Evolutionary conservation across 139 green algal species (phyloP).

Genomic region (Chlamydomonas applanata): DNA sequence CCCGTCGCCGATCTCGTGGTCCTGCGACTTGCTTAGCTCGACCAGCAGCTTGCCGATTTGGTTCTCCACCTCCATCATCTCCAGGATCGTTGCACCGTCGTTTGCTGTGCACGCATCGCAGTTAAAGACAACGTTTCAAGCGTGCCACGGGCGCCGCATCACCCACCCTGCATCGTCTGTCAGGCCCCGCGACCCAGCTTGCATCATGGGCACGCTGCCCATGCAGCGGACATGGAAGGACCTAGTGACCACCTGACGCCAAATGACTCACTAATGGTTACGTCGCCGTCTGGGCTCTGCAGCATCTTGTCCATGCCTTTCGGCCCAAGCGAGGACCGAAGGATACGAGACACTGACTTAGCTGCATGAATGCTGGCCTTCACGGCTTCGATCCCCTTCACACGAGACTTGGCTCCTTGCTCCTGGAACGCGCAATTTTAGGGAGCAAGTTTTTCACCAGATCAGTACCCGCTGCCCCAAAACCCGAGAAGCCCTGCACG

Average conservation of each 20-base stretch:
- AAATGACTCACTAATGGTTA: conserved; percentile 92
- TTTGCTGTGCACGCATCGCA: conserved; percentile 75
- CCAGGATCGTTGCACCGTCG: conserved; percentile 97
- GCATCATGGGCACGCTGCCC: no score
- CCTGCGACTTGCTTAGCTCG: conserved; percentile 88
- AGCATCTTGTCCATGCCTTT: conserved; percentile 99
- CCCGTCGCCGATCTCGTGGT: conserved; percentile 91
- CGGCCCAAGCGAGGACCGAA: conserved; percentile 81
- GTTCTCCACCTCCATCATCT: conserved; percentile 99
- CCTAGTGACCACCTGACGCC: no score
- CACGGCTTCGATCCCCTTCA: conserved; percentile 92
- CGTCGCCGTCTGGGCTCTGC: conserved; percentile 93
- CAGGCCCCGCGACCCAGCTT: no score
- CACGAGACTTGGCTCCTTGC: conserved; percentile 83
- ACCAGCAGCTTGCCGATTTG: conserved; percentile 99
- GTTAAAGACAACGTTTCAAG: background rate
- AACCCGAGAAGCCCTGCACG: background rate
- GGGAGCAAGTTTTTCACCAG: background rate
- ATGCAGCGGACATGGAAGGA: no score
- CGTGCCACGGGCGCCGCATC: no score
- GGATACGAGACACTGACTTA: conserved; percentile 87
- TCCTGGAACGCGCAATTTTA: conserved; percentile 60
- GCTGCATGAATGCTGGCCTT: conserved; percentile 96
- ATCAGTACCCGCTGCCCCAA: background rate
- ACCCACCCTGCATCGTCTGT: no score